Percentiles rank a stretch among this genome's conserved stretches.
Evolutionary conservation across 176 grass and related monocot species (phyloP).

Genomic region (Miscanthus lutarioriparius): DNA sequence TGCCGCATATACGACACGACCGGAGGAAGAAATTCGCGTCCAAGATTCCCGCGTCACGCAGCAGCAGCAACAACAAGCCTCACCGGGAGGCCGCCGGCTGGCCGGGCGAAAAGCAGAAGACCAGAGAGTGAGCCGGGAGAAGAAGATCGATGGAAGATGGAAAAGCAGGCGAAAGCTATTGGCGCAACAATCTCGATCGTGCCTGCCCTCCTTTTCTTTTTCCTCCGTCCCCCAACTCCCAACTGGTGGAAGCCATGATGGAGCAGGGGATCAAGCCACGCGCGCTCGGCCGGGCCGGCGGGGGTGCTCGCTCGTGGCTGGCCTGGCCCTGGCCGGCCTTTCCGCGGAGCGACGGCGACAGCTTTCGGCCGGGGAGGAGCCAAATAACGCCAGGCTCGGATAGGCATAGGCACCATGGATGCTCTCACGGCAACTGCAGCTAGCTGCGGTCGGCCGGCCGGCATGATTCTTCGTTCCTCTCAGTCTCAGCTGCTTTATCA

Average conservation of each 20-base stretch:
- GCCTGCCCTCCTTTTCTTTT: background rate
- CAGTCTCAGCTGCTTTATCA: too few relatives aligned
- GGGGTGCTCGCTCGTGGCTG: background rate
- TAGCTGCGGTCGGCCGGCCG: background rate
- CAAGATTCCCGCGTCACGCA: slow-evolving; percentile 34
- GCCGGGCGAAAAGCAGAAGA: background rate
- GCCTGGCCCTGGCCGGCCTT: background rate
- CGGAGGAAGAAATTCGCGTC: background rate
- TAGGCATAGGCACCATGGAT: background rate
- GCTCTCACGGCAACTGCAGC: background rate
- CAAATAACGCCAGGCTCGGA: background rate
- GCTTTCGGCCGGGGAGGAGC: background rate
- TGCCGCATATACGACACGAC: too few relatives aligned
- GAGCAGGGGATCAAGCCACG: background rate
- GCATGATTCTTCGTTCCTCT: too few relatives aligned
- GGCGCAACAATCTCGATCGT: background rate
- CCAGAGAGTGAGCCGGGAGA: background rate
- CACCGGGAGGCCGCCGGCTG: background rate
- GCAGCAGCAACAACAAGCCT: background rate
- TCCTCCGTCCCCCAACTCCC: background rate
- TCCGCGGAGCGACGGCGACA: slow-evolving; percentile 6
- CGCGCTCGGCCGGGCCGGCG: background rate
- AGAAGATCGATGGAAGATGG: background rate
- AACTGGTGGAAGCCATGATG: slow-evolving; percentile 39
- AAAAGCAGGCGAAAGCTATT: background rate